Evolutionary conservation across 1,284 basidiomycete genomes (phyloP).

Genomic region (Tremellales sp.): DNA sequence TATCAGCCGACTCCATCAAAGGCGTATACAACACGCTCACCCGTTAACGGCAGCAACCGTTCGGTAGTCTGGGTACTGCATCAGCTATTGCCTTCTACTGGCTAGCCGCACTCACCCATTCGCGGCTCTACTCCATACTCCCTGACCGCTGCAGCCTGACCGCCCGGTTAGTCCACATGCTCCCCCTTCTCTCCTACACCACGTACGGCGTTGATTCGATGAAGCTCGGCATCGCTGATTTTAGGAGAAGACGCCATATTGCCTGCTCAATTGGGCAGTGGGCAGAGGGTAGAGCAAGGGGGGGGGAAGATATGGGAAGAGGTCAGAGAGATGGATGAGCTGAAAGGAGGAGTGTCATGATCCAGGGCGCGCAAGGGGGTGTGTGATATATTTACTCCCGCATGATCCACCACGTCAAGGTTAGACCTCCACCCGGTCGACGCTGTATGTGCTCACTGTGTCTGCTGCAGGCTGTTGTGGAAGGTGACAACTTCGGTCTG

Average conservation of each 20-base stretch:
- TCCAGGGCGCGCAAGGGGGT: no score
- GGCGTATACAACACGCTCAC: slow-evolving; percentile 51
- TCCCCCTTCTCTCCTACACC: not conserved
- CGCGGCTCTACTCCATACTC: slow-evolving; percentile 67
- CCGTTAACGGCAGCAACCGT: slow-evolving; percentile 96
- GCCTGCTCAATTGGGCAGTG: not conserved
- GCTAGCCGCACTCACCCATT: slow-evolving; percentile 60
- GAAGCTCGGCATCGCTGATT: slow-evolving; percentile 51
- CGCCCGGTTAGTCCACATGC: not conserved
- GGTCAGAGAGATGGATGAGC: not conserved
- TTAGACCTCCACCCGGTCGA: no score
- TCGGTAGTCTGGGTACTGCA: slow-evolving; percentile 71
- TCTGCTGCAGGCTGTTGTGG: no score
- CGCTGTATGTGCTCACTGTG: no score
- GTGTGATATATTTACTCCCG: no score
- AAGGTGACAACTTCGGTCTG: no score
- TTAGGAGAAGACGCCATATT: no score
- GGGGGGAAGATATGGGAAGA: not conserved
- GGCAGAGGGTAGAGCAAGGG: not conserved
- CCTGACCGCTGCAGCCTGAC: slow-evolving; percentile 49
- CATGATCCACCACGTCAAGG: no score
- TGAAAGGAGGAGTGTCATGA: not conserved
- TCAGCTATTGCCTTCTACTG: slow-evolving; percentile 15
- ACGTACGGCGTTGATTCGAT: slow-evolving; percentile 48
- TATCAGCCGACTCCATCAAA: not conserved